A percentile compares a stretch with the other conserved stretches of the same genome.
Conservation (phyloP, 2,329 filamentous ascomycete species). For the Anisogramma anomala region DNA sequence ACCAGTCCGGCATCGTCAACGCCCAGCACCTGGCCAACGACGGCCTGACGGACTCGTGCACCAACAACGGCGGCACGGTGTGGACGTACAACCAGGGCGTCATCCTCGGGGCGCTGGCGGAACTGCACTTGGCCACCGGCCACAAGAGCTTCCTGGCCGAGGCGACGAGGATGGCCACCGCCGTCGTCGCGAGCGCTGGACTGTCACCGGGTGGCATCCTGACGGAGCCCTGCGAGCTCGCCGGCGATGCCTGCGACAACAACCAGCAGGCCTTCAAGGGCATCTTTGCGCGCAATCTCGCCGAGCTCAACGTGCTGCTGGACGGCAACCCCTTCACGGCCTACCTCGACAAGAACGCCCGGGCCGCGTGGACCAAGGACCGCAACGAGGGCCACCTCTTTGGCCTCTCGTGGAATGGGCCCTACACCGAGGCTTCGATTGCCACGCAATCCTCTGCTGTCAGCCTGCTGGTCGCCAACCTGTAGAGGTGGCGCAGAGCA, state of each 20-base stretch:
- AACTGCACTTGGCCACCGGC: conserved; percentile 34
- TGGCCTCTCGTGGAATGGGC: conserved; percentile 19
- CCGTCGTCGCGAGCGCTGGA: conserved; percentile 30
- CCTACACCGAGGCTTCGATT: conserved; percentile 11
- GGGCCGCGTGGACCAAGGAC: conserved; percentile 13
- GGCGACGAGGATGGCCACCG: conserved; percentile 39
- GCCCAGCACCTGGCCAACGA: conserved; percentile 40
- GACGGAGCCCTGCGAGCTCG: conserved; percentile 34
- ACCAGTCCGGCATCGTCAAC: conserved; percentile 40
- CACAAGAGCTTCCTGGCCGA: conserved; percentile 30
- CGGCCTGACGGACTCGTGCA: conserved; percentile 35
- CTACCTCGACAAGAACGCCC: conserved; percentile 18
- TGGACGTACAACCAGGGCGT: conserved; percentile 51
- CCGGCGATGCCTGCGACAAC: conserved; percentile 34
- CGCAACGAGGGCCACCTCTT: conserved; percentile 14
- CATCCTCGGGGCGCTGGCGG: conserved; percentile 42
- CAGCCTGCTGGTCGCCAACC: conserved; percentile 12
- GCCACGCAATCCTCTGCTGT: conserved; percentile 12
- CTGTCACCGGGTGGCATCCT: conserved; percentile 36
- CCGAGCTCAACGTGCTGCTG: conserved; percentile 37
- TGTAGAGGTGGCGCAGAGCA: conserved; percentile 3
- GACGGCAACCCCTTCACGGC: conserved; percentile 14
- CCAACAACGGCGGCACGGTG: conserved; percentile 38
- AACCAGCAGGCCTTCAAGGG: conserved; percentile 56
- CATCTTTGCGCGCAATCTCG: conserved; percentile 54